Evolutionary conservation across 2,329 filamentous ascomycete species (phyloP).

Genomic region (Calonectria pseudoreteaudii): DNA sequence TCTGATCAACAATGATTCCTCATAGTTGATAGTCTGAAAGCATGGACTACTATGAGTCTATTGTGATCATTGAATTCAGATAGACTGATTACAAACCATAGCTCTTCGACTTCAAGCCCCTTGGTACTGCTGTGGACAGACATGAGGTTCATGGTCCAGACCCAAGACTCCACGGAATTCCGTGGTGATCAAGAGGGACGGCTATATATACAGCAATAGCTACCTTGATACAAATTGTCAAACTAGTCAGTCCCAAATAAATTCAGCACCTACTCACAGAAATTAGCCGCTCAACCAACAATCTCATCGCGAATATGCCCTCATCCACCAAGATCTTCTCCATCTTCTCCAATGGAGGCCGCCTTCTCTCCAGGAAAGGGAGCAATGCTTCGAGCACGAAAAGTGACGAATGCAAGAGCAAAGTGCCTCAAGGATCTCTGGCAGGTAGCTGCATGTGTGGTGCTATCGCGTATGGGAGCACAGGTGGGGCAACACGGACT

Average conservation of each 20-base stretch:
- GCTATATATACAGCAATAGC: background rate
- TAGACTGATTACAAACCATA: background rate
- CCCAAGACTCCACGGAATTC: background rate
- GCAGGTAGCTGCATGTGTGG: constrained; percentile 53
- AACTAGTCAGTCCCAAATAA: background rate
- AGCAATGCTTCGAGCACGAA: background rate
- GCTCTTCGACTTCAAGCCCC: too few relatives aligned
- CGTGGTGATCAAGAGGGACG: background rate
- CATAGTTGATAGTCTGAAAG: background rate
- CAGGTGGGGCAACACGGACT: constrained; percentile 39
- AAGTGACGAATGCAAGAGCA: background rate
- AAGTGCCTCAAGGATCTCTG: constrained; percentile 9
- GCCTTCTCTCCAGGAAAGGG: background rate
- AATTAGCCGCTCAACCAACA: background rate
- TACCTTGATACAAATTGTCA: background rate
- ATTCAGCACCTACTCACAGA: background rate
- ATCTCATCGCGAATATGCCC: background rate
- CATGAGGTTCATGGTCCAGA: background rate
- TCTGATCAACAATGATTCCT: background rate
- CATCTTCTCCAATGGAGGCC: background rate
- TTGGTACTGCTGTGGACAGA: background rate
- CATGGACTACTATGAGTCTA: background rate
- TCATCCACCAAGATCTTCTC: background rate
- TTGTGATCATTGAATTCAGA: background rate
- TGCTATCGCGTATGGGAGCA: constrained; percentile 48